Evolutionary conservation across 2,329 filamentous ascomycete species (phyloP), one percentile per base, ranked within the genome.

Genomic region (Tolypocladium capitatum): DNA sequence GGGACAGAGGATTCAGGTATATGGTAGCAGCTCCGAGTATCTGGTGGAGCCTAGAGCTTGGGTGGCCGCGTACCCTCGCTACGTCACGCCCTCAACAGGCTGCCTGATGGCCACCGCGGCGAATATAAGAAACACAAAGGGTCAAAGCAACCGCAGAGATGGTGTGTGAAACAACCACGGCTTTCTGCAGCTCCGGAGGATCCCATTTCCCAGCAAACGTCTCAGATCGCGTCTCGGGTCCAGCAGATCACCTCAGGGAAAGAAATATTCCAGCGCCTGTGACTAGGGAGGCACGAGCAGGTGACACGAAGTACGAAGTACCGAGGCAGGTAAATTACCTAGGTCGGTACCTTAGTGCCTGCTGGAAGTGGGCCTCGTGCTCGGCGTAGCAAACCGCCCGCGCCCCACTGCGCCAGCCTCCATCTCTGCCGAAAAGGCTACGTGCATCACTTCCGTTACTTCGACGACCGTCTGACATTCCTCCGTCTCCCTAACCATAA

Each of bases 371-470:
- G n/a, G n/a, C n/a, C 43, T 45, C 32, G 31, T 45, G 31, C 43
- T 24, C 43, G 43, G 43, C 43, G 31, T 32, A 45, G 43, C 30
- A 45, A 34, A 18, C 40, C 32, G 34, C 31, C 33, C 28, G 35
- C n/a, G 31, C 21, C 33, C 38, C 43, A 28, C 51, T 49, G 51
- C 45, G 47, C 51, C 51, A 48, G 50, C 46, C 51, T 48, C 44
- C 38, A 40, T 47, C 18, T 28, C 44, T 36, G 18, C 16, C 21
- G 52, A 60, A 61, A 52, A 61, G 60, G 60, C 60, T 60, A 62
- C 60, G 60, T 62, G 51, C 60, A 55, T 55, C 33, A 42, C 38
- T 42, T 42, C 24, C 38, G n/a, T 24, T 21, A 50, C 57, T 61
- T 60, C 52, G 53, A 54, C 56, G 53, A 56, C 53, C 46, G 49